Evolutionary conservation across 2,329 filamentous ascomycete species (phyloP).

Genomic region (Venturiaceae sp.): DNA sequence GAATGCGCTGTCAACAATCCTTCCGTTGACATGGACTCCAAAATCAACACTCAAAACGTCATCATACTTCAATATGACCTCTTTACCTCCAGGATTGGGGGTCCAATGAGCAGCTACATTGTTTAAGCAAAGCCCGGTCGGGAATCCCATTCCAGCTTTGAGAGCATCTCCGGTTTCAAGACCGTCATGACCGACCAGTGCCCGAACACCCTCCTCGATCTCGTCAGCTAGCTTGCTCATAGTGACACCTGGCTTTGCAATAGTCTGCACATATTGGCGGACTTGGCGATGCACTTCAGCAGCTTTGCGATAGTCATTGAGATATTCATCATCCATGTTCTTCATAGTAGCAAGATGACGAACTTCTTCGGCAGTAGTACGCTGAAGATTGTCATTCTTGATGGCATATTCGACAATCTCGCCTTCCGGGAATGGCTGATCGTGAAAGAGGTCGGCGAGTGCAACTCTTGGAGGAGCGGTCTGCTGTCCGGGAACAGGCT

Average conservation of each 20-base stretch:
- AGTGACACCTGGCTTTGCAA: conserved; percentile 70
- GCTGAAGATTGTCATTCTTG: conserved; percentile 62
- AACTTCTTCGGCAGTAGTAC: conserved; percentile 78
- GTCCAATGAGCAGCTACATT: conserved; percentile 81
- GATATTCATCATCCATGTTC: conserved; percentile 50
- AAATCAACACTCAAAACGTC: conserved; percentile 70
- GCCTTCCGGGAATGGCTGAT: conserved; percentile 63
- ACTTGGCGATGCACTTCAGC: conserved; percentile 89
- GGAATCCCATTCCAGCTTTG: conserved; percentile 77
- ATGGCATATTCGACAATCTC: conserved; percentile 62
- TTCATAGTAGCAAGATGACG: conserved; percentile 69
- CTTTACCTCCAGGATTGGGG: conserved; percentile 80
- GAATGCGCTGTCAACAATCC: conserved; percentile 64
- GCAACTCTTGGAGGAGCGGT: conserved; percentile 65
- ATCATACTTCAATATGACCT: conserved; percentile 53
- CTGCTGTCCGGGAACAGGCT: conserved; percentile 38
- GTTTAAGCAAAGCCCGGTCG: conserved; percentile 74
- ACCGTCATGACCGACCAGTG: conserved; percentile 66
- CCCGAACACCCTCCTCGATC: conserved; percentile 76
- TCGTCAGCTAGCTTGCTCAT: conserved; percentile 75
- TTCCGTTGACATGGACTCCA: conserved; percentile 59
- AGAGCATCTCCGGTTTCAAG: conserved; percentile 69
- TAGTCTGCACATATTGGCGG: conserved; percentile 70
- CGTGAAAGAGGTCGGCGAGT: conserved; percentile 63
- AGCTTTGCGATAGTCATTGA: conserved; percentile 71